phyloP scores from a whole-genome alignment of 768 basidiomycete species.

The Asterophora parasitica region DNA sequence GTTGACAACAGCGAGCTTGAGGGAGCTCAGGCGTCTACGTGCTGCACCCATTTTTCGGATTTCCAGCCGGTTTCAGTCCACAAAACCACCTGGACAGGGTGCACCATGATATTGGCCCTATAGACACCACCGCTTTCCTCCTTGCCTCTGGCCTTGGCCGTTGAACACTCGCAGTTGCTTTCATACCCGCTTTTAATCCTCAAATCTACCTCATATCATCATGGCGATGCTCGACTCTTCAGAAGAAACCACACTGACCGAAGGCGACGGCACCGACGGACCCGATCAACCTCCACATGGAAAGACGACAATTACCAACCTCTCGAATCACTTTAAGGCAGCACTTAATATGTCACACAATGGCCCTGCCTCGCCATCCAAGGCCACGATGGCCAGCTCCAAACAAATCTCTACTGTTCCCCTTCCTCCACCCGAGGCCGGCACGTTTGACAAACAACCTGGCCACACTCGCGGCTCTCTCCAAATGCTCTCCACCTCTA shows the following conservation, averaged over 20 bases:
- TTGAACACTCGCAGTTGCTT: constrained; percentile 13
- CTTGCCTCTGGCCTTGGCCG: constrained; percentile 19
- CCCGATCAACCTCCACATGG: constrained; percentile 56
- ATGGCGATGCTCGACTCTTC: constrained; percentile 45
- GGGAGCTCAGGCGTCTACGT: constrained; percentile 15
- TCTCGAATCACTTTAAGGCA: constrained; percentile 23
- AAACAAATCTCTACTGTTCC: constrained; percentile 29
- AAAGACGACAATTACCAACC: constrained; percentile 16
- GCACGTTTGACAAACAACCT: constrained; percentile 45
- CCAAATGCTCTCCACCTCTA: constrained; percentile 30
- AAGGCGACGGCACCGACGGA: constrained; percentile 53
- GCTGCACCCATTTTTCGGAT: constrained; percentile 9
- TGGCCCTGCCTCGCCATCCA: constrained; percentile 15
- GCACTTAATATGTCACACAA: constrained; percentile 20
- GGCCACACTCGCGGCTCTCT: constrained; percentile 43
- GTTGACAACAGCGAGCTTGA: constrained; percentile 16
- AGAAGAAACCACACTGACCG: constrained; percentile 46
- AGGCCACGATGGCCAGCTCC: constrained; percentile 3
- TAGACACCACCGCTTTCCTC: constrained; percentile 27
- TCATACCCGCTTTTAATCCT: constrained; percentile 23
- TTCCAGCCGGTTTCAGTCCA: constrained; percentile 17
- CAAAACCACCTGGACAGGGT: constrained; percentile 31
- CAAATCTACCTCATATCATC: constrained; percentile 18
- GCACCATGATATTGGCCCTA: constrained; percentile 40
- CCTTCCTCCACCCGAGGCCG: constrained; percentile 47